Conservation (phyloP, 1,284 basidiomycete genomes). For the Malassezia yamatoensis region DNA sequence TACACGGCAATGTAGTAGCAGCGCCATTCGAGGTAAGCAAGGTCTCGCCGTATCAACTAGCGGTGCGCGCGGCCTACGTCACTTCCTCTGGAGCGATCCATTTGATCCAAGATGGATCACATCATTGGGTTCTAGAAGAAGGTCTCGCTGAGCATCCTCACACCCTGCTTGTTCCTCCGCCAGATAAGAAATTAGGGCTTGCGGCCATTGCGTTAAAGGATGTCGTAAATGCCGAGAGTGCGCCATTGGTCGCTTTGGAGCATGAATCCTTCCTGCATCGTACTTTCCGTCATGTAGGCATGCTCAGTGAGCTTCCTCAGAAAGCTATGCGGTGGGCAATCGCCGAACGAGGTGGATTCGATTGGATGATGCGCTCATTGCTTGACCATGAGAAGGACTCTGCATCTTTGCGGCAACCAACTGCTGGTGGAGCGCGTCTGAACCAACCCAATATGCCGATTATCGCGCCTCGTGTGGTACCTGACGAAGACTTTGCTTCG, state of each 20-base stretch:
- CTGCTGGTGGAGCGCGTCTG: slow-evolving; percentile 6
- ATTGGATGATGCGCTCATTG: slow-evolving; percentile 1
- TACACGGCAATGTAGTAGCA: slow-evolving; percentile 60
- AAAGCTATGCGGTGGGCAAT: background rate
- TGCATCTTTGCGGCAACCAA: background rate
- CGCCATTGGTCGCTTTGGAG: slow-evolving; percentile 7
- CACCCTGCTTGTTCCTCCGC: slow-evolving; percentile 63
- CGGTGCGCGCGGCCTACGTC: slow-evolving; percentile 57
- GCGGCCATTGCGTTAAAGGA: slow-evolving; percentile 31
- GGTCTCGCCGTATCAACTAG: slow-evolving; percentile 50
- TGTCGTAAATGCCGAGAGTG: slow-evolving; percentile 21
- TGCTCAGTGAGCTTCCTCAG: background rate
- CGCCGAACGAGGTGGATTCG: background rate
- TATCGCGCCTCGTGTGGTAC: slow-evolving; percentile 25
- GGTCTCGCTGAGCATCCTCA: slow-evolving; percentile 58
- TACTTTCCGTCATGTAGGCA: slow-evolving; percentile 28
- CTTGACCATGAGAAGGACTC: background rate
- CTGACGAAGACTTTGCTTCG: slow-evolving; percentile 19
- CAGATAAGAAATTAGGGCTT: slow-evolving; percentile 55
- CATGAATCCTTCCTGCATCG: slow-evolving; percentile 51
- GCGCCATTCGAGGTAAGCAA: slow-evolving; percentile 53
- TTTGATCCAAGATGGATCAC: slow-evolving; percentile 58
- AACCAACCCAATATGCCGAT: background rate
- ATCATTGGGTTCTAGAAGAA: slow-evolving; percentile 75
- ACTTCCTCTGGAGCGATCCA: slow-evolving; percentile 72